A percentile compares a stretch with the other conserved stretches of the same genome.
Evolutionary conservation across 176 grass and related monocot genomes (phyloP).

Genomic region (Triticum aestivum): IWGSC_CS_RefSeq_v2.1 NC_057798.1:253065683-253066182

Average conservation of each 20-base stretch:
- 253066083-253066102: slow-evolving; percentile 50
- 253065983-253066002: slow-evolving; percentile 64
- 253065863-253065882: slow-evolving; percentile 49
- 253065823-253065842: slow-evolving; percentile 44
- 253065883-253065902: slow-evolving; percentile 74
- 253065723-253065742: slow-evolving; percentile 39
- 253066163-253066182: slow-evolving; percentile 42
- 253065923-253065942: slow-evolving; percentile 44
- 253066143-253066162: slow-evolving; percentile 40
- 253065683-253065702: slow-evolving; percentile 52
- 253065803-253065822: slow-evolving; percentile 23
- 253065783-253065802: slow-evolving; percentile 28
- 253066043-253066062: slow-evolving; percentile 28
- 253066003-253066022: slow-evolving; percentile 40
- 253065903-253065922: background rate
- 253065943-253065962: slow-evolving; percentile 45
- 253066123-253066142: slow-evolving; percentile 56
- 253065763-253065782: slow-evolving; percentile 57
- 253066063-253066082: slow-evolving; percentile 53
- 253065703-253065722: slow-evolving; percentile 47
- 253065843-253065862: slow-evolving; percentile 48
- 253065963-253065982: slow-evolving; percentile 29
- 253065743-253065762: slow-evolving; percentile 51
- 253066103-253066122: slow-evolving; percentile 41
- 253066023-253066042: slow-evolving; percentile 45